Percentiles rank a stretch among this genome's conserved stretches.
Conservation (phyloP, 495 filamentous ascomycete species). For the Penicillium cataractarum region DNA sequence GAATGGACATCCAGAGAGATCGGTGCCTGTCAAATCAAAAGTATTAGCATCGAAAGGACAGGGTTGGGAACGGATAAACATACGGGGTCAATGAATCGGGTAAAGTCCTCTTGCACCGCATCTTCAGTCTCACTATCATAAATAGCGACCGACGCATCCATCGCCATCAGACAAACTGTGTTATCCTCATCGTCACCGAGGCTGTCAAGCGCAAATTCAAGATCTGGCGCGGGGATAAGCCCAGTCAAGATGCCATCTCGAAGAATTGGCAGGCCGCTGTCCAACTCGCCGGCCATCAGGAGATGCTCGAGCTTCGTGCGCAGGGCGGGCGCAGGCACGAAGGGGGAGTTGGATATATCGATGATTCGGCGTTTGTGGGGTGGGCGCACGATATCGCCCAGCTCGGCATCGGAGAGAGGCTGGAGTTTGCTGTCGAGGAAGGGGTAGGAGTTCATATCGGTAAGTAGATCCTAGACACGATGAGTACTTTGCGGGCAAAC, state of each 20-base stretch:
- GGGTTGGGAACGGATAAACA: slow-evolving; percentile 15
- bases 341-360: slow-evolving; percentile 79
- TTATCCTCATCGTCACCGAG: slow-evolving; percentile 69
- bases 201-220: slow-evolving; percentile 89
- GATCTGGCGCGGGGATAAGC: slow-evolving; percentile 89
- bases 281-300: slow-evolving; percentile 85
- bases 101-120: slow-evolving; percentile 66
- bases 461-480: slow-evolving; percentile 72
- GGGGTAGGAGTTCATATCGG: slow-evolving; percentile 96
- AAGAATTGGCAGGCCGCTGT: slow-evolving; percentile 88
- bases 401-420: slow-evolving; percentile 79
- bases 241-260: slow-evolving; percentile 80
- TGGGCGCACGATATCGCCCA: slow-evolving; percentile 83
- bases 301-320: slow-evolving; percentile 79
- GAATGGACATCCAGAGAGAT: slow-evolving; percentile 85
- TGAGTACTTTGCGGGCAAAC: slow-evolving; percentile 23
- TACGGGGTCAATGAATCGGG: slow-evolving; percentile 85
- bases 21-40: slow-evolving; percentile 59
- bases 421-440: slow-evolving; percentile 94
- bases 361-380: slow-evolving; percentile 76
- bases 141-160: slow-evolving; percentile 56
- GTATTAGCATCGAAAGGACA: slow-evolving; percentile 11
- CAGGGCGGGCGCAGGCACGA: slow-evolving; percentile 73
- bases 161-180: slow-evolving; percentile 79
- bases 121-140: slow-evolving; percentile 54